Evolutionary conservation across 306 rosid genomes (phyloP), one percentile per base, ranked within the genome.

Genomic region (Urtica urens): DNA sequence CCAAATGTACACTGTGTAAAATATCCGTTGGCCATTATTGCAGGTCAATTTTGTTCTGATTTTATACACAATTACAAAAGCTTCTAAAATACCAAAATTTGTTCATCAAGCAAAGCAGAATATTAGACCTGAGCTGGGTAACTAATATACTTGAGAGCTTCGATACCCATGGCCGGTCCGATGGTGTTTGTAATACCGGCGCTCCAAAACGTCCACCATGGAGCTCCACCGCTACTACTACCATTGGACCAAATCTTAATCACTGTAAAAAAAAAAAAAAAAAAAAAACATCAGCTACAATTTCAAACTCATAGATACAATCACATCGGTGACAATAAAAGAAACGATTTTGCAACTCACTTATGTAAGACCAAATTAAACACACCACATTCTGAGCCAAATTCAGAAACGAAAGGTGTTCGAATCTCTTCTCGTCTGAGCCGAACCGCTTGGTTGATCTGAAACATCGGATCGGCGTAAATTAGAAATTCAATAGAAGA

Each of bases 131-230:
- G 99, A 13, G 99, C 99, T 23, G 99, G 99, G 58, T 90, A 92
- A 58, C 96, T 92, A 44, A 92, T 85, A 76, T 85, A 92, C 70
- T 85, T 92, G 51, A 92, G 71, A 25, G 99, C 96, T 72, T 92
- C 94, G 46, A 92, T 92, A 60, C 99, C 99, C 99, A 92, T 92
- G 28, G 99, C 99, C 3, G 99, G 99, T 62, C 99, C 99, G 67
- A 92, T 92, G 14, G 99, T 85, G 38, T 92, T 92, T 2, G 99
- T 85, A 70, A 92, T 85, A 48, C 99, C 96, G 33, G 93, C 87
- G 68, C 99, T 85, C 99, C 99, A 85, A 51, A 75, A 92, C 12
- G 80, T 43, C 94, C 87, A 67, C 96, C 80, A 71, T 12, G 99
- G 94, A 44, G 99, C 95, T 47, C 99, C 94, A 1, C 79, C 79